Base-by-base conservation (phyloP, 1,284 basidiomycete species). In the Stygiomarasmius scandens region DNA sequence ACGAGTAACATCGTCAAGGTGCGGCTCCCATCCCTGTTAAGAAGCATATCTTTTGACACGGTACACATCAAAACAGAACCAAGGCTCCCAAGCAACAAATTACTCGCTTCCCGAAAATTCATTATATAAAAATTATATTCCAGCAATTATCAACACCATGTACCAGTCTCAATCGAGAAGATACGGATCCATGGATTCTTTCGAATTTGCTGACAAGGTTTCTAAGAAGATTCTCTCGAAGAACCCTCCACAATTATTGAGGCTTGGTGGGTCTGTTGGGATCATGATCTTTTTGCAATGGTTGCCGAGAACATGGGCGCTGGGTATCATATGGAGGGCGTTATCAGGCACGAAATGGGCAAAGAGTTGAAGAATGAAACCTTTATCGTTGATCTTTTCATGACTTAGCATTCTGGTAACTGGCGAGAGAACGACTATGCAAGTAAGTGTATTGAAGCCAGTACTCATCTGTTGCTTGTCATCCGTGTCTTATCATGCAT, bases 171-270 rank as follows among this genome's bases (percentile, higher is more conserved):
- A 63, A 49, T 61, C 60, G 8, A 58, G 55, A 16, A 58, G 56
- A 10, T 61, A 55, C 25, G 58, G 61, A 5, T 56, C 61, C 0
- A 66, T 66, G 64, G 58, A 60, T 36, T 59, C 61, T 3, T 54
- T 53, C n/a, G 44, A 61, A n/a, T 66, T 66, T 41, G 64, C 64
- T 8, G 29, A 27, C 2, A 58, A 46, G 14, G 56, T 63, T 6
- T 45, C 58, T 1, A 23, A 46, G 5, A 59, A 64, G 47, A 53
- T 66, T 20, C 29, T 56, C 4, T 45, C 54, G 16, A 32, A 52
- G 3, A 59, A 53, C 8, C 64, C 64, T 4, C 59, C 63, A 3
- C 55, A 50, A 27, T 64, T 64, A 53, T 38, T 64, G 23, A 54
- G 47, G 5, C 22, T 64, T 4, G 64, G 63, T 25, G 54, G 54